Conservation (phyloP, 2,329 filamentous ascomycete genomes). For the Chaetomium sp. region DNA sequence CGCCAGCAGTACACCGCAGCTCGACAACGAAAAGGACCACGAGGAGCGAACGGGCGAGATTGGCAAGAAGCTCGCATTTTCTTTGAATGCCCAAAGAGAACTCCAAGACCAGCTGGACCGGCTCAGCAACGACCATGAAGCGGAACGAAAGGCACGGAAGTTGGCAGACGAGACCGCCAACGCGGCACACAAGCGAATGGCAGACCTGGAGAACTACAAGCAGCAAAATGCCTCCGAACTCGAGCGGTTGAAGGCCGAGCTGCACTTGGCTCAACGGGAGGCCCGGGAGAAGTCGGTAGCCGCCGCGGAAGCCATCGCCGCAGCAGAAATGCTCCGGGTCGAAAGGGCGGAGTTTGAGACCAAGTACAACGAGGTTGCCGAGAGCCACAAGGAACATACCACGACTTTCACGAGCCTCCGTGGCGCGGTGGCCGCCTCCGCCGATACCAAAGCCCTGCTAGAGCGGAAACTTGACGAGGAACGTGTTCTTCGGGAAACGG, state of each 20-base stretch:
- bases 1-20: conserved; percentile 52
- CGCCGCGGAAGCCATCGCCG: conserved; percentile 67
- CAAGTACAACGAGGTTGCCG: conserved; percentile 60
- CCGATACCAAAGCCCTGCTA: conserved; percentile 67
- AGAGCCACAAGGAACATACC: conserved; percentile 62
- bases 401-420: conserved; percentile 68
- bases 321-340: conserved; percentile 68
- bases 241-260: conserved; percentile 75
- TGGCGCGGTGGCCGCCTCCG: conserved; percentile 70
- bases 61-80: conserved; percentile 72
- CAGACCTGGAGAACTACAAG: conserved; percentile 76
- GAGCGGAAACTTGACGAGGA: conserved; percentile 83
- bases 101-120: conserved; percentile 71
- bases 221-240: conserved; percentile 79
- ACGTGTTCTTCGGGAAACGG: conserved; percentile 62
- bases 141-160: conserved; percentile 73
- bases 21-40: conserved; percentile 54
- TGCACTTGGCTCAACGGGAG: conserved; percentile 72
- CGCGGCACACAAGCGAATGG: conserved; percentile 74
- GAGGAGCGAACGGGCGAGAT: conserved; percentile 67
- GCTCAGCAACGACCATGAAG: conserved; percentile 62
- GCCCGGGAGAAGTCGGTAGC: conserved; percentile 76
- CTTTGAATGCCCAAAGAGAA: conserved; percentile 71
- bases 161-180: conserved; percentile 83
- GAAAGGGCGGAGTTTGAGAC: conserved; percentile 73